These are phyloP conservation scores for Colletotrichum sp. DNA, from an alignment of 2,329 filamentous ascomycete genomes.

Conservation along the genomic window DNA sequence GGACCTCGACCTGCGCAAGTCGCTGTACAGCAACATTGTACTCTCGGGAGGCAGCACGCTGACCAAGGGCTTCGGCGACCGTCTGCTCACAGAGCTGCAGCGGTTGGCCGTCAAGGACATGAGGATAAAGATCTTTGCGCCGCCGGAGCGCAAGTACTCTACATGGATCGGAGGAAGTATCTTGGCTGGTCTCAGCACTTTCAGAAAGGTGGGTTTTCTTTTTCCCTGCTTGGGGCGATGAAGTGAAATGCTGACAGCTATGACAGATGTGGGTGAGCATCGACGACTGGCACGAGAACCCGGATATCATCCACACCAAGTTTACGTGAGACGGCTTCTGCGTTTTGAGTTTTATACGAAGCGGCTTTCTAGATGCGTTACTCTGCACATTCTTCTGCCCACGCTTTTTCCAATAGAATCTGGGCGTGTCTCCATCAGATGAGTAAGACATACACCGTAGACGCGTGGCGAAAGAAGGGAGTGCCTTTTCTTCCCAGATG, in stretches of 20 bases:
- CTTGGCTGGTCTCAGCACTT: constrained; percentile 93
- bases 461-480: neutral
- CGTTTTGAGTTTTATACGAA: neutral
- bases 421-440: neutral
- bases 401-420: neutral
- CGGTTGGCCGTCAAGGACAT: constrained; percentile 96
- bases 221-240: neutral
- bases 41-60: constrained; percentile 94
- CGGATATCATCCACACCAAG: constrained; percentile 97
- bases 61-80: constrained; percentile 95
- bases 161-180: constrained; percentile 99
- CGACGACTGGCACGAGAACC: constrained; percentile 99
- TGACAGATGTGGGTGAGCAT: constrained; percentile 98
- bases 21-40: constrained; percentile 95
- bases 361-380: neutral
- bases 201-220: constrained; percentile 78
- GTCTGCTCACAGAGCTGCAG: constrained; percentile 90
- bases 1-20: constrained; percentile 93
- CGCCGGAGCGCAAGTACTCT: constrained; percentile 96
- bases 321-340: constrained; percentile 68
- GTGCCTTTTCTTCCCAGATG: neutral
- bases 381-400: neutral
- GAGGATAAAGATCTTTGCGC: constrained; percentile 99
- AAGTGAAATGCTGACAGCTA: neutral
- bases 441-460: neutral